phyloP scores from a whole-genome alignment of 768 basidiomycete genomes.

The Podaxis carcinomalis region DNA sequence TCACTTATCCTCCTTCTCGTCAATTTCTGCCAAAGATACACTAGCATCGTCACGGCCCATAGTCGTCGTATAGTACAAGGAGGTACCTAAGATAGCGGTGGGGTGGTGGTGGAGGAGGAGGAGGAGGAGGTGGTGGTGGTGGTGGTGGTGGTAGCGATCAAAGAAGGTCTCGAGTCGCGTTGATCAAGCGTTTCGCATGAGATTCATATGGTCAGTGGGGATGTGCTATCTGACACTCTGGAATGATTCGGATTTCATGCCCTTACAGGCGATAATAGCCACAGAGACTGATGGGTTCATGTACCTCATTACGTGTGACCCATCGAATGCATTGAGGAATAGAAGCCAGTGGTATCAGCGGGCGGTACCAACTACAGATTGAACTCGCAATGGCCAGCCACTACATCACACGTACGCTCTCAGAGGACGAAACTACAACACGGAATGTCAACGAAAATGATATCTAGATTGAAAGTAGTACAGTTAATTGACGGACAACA shows the following conservation, averaged over 20 bases:
- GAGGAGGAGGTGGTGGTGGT: neutral
- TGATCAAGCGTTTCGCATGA: neutral
- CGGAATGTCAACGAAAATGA: neutral
- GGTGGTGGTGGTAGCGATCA: neutral
- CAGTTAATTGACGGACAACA: neutral
- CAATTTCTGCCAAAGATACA: neutral
- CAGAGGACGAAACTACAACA: neutral
- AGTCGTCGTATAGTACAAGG: neutral
- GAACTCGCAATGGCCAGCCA: neutral
- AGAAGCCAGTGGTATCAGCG: neutral
- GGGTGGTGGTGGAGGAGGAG: neutral
- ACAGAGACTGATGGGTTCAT: too few species aligned
- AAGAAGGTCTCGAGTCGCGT: neutral
- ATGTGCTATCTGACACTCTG: neutral
- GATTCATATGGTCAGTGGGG: neutral
- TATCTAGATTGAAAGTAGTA: constrained; percentile 3
- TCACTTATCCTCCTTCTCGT: neutral
- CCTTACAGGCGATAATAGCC: too few species aligned
- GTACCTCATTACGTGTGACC: too few species aligned
- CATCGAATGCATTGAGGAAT: neutral
- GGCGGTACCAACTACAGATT: neutral
- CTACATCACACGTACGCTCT: neutral
- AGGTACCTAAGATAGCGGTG: neutral
- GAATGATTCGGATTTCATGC: too few species aligned
- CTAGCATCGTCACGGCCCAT: neutral